Evolutionary conservation across 768 basidiomycete genomes (phyloP).

Genomic region (Auricularia sp.): DNA sequence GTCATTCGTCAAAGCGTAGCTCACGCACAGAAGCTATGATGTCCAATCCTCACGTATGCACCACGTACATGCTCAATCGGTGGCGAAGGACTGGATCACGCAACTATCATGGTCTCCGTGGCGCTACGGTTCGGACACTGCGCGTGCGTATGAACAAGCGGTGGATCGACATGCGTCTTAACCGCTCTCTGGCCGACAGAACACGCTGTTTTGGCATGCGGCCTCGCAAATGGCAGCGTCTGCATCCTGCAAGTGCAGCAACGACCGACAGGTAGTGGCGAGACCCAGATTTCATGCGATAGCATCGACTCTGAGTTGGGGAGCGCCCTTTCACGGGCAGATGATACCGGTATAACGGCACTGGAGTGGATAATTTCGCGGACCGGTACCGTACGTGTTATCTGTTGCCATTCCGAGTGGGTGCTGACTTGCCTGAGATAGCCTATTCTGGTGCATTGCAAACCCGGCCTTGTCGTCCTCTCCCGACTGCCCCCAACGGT

Average conservation of each 20-base stretch:
- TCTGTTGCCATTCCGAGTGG: constrained; percentile 3
- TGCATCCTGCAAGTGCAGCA: constrained; percentile 28
- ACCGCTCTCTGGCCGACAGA: constrained; percentile 29
- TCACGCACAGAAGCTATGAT: constrained; percentile 11
- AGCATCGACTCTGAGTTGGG: constrained; percentile 2
- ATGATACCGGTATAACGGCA: constrained; percentile 41
- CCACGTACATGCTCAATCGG: constrained; percentile 29
- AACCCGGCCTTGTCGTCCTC: constrained; percentile 50
- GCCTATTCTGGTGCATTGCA: constrained; percentile 50
- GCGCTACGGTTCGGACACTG: constrained; percentile 26
- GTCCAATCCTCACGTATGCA: constrained; percentile 5
- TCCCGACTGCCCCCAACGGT: constrained; percentile 33
- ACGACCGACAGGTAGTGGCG: neutral
- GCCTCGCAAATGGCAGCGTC: constrained; percentile 47
- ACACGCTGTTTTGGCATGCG: constrained; percentile 48
- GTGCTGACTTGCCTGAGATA: constrained; percentile 17
- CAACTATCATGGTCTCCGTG: constrained; percentile 54
- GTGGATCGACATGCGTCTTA: neutral
- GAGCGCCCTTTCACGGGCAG: constrained; percentile 11
- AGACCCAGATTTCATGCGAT: neutral
- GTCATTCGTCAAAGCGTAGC: neutral
- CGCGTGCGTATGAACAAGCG: constrained; percentile 30
- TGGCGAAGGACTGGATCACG: constrained; percentile 55
- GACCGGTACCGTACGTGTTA: constrained; percentile 28
- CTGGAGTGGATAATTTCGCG: constrained; percentile 45